Percentiles rank a stretch among this genome's conserved stretches.
Evolutionary conservation across 2,329 filamentous ascomycete species (phyloP).

Genomic region (Grosmannia penicillata): DNA sequence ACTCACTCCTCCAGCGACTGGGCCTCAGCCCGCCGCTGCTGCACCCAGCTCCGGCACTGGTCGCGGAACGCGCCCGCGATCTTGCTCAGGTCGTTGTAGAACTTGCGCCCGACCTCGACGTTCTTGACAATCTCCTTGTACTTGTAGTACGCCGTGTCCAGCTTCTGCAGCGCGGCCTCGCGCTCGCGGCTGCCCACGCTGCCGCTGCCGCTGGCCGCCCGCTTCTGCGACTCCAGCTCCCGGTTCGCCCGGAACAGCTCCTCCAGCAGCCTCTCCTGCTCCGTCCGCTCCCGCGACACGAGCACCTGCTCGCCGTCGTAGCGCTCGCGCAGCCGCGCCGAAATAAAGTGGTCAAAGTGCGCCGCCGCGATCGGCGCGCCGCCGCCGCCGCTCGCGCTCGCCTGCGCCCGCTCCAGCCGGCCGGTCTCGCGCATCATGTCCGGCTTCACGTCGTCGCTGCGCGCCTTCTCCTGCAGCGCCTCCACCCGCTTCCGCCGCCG

Average conservation of each 20-base stretch:
- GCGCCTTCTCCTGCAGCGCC: slow-evolving; percentile 61
- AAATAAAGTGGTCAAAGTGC: slow-evolving; percentile 87
- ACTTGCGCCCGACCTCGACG: slow-evolving; percentile 80
- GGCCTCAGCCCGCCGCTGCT: slow-evolving; percentile 68
- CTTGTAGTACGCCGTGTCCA: slow-evolving; percentile 86
- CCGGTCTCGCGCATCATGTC: slow-evolving; percentile 73
- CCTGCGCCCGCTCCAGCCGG: slow-evolving; percentile 72
- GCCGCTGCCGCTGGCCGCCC: slow-evolving; percentile 42
- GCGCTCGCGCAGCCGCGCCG: slow-evolving; percentile 55
- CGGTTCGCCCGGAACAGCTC: slow-evolving; percentile 63
- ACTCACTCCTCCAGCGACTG: slow-evolving; percentile 59
- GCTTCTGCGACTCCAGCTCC: slow-evolving; percentile 59
- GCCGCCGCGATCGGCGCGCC: slow-evolving; percentile 73
- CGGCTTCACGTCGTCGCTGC: slow-evolving; percentile 74
- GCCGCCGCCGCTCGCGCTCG: too few species aligned
- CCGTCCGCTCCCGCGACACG: slow-evolving; percentile 54
- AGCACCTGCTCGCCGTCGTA: slow-evolving; percentile 69
- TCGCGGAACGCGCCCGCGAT: slow-evolving; percentile 76
- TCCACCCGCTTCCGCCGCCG: slow-evolving; percentile 68
- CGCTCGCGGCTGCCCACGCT: slow-evolving; percentile 50
- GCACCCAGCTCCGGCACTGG: slow-evolving; percentile 59
- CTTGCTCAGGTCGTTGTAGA: slow-evolving; percentile 89
- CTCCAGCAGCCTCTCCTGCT: slow-evolving; percentile 58
- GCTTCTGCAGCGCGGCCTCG: slow-evolving; percentile 69
- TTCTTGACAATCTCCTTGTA: slow-evolving; percentile 95